Conservation (phyloP, 306 rosid genomes). For the Myrica gale region DNA sequence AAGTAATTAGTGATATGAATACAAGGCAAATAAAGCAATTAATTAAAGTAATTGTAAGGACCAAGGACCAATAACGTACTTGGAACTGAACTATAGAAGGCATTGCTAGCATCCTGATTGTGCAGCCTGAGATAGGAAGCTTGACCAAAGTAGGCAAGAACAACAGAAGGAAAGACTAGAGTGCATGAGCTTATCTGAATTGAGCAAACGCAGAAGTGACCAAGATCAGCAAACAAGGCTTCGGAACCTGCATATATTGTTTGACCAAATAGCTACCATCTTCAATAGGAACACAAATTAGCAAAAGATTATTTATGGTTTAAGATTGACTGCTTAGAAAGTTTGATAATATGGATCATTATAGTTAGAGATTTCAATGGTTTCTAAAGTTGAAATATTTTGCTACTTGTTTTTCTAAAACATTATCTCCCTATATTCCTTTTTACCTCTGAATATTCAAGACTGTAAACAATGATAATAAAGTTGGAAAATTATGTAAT, state of each 20-base stretch:
- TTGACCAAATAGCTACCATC: background rate
- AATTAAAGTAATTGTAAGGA: no score
- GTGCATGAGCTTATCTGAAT: constrained; percentile 24
- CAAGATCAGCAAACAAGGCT: constrained; percentile 26
- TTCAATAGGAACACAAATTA: no score
- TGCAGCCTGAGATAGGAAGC: constrained; percentile 23
- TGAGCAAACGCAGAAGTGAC: constrained; percentile 20
- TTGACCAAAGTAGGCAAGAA: constrained; percentile 20
- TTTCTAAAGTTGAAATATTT: no score
- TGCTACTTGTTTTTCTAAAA: no score
- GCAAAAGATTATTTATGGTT: no score
- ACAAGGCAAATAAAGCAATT: no score
- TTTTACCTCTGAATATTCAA: background rate
- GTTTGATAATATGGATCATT: no score
- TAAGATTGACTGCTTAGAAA: no score
- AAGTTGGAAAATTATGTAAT: background rate
- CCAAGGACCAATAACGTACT: background rate
- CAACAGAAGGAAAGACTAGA: constrained; percentile 7
- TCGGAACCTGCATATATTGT: no score
- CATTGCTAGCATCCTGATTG: background rate
- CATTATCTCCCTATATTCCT: background rate
- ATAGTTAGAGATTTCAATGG: no score
- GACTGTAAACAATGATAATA: background rate
- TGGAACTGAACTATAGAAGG: constrained; percentile 22
- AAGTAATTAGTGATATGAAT: no score